Evolutionary conservation across 75 land plant species (phyloP), one percentile per base, ranked within the genome.

Genomic region (Pseudotsuga menziesii): DNA sequence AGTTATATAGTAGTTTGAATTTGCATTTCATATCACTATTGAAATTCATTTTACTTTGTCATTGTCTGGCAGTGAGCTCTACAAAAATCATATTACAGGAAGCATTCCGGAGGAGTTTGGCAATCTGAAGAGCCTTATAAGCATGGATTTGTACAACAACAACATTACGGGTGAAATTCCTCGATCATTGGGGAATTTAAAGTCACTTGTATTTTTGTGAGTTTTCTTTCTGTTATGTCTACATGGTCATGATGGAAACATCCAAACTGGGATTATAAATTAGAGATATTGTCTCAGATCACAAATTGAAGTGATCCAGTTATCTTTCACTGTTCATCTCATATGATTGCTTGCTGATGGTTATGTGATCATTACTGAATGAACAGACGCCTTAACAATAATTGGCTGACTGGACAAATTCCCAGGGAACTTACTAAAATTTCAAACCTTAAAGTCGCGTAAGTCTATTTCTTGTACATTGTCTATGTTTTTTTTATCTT

Each of bases 141-240:
- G 99, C 85, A 85, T 97, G 87, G 99, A 97, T 74, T 79, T 97
- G 67, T 96, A 96, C 72, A 90, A 91, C 77, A 96, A 96, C 84
- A 94, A 94, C 75, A 85, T 96, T 63, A 84, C 98, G 0, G 99
- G 99, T 63, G 84, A 78, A 11, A 88, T 97, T 77, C 99, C 99
- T 71, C 80, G 82, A 11, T 85, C 93, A 17, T 39, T 97, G 67
- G 98, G 91, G 56, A 89, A 94, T 7, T 84, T 97, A 79, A 92
- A 96, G 55, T 88, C 89, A 56, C 92, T 97, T 48, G 90, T 91
- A 3, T 97, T 97, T 72, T 82, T 97, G 98, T 96, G 59, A 96
- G 99, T 89, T 72, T 54, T 36, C 41, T 66, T 82, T 73, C 20
- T 27, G 25, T 74, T 73, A 59, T 41, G 14, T 56, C 19, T 22